Percentiles rank a stretch among this genome's conserved stretches.
Conservation (phyloP, 1,284 basidiomycete genomes). For the Apiotrichum sp. region DNA sequence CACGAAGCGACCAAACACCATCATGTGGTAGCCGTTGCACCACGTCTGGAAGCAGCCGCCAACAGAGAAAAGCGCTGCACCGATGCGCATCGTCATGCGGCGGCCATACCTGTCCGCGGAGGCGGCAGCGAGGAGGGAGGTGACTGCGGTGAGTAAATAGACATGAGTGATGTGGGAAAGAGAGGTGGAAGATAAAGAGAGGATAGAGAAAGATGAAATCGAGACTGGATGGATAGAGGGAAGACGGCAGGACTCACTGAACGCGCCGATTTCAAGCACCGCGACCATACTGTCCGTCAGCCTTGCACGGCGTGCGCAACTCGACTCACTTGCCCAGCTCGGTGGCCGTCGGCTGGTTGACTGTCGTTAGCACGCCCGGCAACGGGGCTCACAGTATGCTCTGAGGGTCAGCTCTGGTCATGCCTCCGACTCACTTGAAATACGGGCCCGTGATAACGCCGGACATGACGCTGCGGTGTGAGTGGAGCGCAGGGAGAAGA, state of each 20-base stretch:
- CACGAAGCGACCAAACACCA: constrained; percentile 82
- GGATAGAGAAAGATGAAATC: too few species aligned
- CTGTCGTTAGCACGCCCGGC: constrained; percentile 18
- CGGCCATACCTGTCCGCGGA: constrained; percentile 84
- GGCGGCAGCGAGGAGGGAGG: constrained; percentile 80
- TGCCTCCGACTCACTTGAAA: constrained; percentile 54
- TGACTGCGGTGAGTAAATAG: constrained; percentile 53
- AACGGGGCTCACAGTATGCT: constrained; percentile 23
- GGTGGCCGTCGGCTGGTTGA: constrained; percentile 63
- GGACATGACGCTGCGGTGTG: constrained; percentile 36
- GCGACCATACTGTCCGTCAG: constrained; percentile 69
- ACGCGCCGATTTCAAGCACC: constrained; percentile 84
- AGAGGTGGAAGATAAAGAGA: too few species aligned
- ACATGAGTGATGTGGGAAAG: not conserved
- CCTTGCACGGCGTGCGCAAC: not conserved
- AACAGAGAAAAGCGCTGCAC: constrained; percentile 78
- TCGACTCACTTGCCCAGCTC: constrained; percentile 49
- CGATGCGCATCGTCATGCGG: constrained; percentile 77
- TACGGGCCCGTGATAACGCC: constrained; percentile 88
- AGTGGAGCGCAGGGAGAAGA: not conserved
- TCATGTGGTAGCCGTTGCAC: constrained; percentile 71
- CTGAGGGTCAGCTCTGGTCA: constrained; percentile 13
- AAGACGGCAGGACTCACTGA: constrained; percentile 54
- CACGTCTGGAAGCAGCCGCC: constrained; percentile 88
- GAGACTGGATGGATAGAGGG: too few species aligned